A percentile compares a stretch with the other conserved stretches of the same genome.
Evolutionary conservation across 192 early-diverging fungal genomes (phyloP).

Genomic region (Coemansia sp.): DNA sequence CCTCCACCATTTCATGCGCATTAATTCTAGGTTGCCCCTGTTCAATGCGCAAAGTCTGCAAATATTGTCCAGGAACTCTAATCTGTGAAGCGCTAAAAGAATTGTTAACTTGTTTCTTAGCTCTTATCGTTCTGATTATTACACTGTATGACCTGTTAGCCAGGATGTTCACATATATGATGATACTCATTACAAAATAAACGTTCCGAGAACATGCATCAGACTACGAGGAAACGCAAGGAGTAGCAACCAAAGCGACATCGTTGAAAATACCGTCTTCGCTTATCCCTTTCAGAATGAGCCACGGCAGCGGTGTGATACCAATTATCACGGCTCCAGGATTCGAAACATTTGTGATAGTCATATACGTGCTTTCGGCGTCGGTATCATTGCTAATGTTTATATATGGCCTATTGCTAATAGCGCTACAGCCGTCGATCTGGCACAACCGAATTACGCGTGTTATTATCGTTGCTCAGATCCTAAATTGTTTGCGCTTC

Average conservation of each 20-base stretch:
- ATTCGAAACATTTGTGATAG: neutral
- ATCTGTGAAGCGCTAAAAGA: no score
- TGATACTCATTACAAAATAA: no score
- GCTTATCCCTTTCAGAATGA: neutral
- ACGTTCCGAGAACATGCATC: neutral
- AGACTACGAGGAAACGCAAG: neutral
- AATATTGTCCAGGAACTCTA: no score
- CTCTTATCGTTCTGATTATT: no score
- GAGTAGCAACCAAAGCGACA: neutral
- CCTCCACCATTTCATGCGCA: no score
- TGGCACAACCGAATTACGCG: slow-evolving; percentile 32
- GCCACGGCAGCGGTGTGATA: neutral
- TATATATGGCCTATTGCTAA: slow-evolving; percentile 17
- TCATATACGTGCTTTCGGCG: slow-evolving; percentile 10
- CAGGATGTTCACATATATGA: no score
- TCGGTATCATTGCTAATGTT: slow-evolving; percentile 18
- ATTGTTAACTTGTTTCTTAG: no score
- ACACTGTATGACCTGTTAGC: no score
- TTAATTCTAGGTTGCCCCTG: no score
- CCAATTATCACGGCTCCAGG: neutral
- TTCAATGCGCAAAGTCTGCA: no score
- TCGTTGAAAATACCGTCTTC: neutral
- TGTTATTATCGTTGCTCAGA: slow-evolving; percentile 25
- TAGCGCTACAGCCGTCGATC: slow-evolving; percentile 5
- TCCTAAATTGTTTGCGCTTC: slow-evolving; percentile 26